Percentiles rank a stretch among this genome's conserved stretches.
Conservation (phyloP, 805 yeast genomes). For the Cyberlindnera xylosilytica region DNA sequence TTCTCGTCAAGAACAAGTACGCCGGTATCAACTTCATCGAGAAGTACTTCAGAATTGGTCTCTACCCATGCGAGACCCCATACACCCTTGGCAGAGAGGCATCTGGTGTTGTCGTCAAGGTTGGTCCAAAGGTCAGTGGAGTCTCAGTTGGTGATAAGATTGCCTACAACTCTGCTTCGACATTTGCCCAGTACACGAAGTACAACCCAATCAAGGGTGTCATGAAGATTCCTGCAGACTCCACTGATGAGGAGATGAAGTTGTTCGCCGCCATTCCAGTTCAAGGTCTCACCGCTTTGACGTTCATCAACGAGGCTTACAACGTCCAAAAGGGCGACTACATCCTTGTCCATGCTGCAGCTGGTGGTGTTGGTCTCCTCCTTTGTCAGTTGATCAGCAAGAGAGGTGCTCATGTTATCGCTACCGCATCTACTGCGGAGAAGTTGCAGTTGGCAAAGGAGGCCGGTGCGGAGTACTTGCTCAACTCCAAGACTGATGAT, state of each 20-base stretch:
- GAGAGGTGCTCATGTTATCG: slow-evolving; percentile 79
- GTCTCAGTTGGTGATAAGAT: slow-evolving; percentile 70
- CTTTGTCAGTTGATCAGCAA: slow-evolving; percentile 55
- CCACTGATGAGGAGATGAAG: slow-evolving; percentile 48
- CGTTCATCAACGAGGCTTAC: slow-evolving; percentile 66
- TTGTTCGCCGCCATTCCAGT: slow-evolving; percentile 57
- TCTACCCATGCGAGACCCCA: slow-evolving; percentile 64
- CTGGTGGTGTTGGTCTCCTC: slow-evolving; percentile 88
- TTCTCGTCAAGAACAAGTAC: slow-evolving; percentile 69
- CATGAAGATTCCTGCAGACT: slow-evolving; percentile 46
- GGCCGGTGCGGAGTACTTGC: slow-evolving; percentile 73
- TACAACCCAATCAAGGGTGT: slow-evolving; percentile 33
- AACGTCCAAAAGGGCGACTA: slow-evolving; percentile 65
- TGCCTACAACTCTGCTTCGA: slow-evolving; percentile 46
- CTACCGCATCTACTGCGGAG: slow-evolving; percentile 74
- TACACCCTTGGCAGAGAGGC: slow-evolving; percentile 72
- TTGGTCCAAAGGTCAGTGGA: slow-evolving; percentile 54
- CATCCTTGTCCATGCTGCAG: slow-evolving; percentile 85
- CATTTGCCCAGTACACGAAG: slow-evolving; percentile 76
- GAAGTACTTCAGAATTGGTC: slow-evolving; percentile 74
- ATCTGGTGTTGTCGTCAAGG: slow-evolving; percentile 62
- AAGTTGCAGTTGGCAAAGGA: slow-evolving; percentile 64
- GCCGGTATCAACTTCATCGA: slow-evolving; percentile 86
- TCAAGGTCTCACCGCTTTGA: slow-evolving; percentile 78
- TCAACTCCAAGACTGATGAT: slow-evolving; percentile 55